These are phyloP conservation scores for Dendrobium nobile DNA, from an alignment of 106 monocot genomes.

Conservation along the genomic window DNA sequence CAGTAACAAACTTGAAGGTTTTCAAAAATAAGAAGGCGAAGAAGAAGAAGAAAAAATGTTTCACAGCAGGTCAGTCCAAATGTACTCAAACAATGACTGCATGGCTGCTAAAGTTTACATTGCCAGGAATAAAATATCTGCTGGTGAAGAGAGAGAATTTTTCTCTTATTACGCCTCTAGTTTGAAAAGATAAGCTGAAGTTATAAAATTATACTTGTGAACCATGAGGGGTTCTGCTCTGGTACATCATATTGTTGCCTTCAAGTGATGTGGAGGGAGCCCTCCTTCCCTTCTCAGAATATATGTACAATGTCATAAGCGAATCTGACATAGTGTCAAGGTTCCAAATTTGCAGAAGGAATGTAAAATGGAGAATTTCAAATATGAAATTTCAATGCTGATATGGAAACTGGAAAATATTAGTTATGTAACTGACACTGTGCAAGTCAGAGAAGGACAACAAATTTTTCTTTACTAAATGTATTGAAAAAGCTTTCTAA, in stretches of 20 bases:
- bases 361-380: not conserved
- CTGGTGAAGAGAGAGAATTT: no score
- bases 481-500: no score
- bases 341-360: not conserved
- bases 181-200: no score
- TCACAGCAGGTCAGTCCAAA: no score
- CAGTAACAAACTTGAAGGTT: not conserved
- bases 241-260: not conserved
- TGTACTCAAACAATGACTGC: no score
- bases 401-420: not conserved
- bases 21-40: not conserved
- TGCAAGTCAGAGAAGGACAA: no score
- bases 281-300: constrained; percentile 6
- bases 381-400: not conserved
- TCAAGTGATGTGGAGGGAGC: not conserved
- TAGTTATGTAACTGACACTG: not conserved
- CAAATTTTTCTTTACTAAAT: no score
- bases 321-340: not conserved
- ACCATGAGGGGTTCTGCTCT: not conserved
- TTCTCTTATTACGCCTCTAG: no score
- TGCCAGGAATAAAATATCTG: no score
- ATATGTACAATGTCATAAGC: constrained; percentile 10
- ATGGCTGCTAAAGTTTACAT: no score
- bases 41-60: not conserved
- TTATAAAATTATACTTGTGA: not conserved